These are phyloP conservation scores for sunflower (Helianthus annuus) DNA, from an alignment of 129 eudicot species.

Conservation along the genomic window DNA sequence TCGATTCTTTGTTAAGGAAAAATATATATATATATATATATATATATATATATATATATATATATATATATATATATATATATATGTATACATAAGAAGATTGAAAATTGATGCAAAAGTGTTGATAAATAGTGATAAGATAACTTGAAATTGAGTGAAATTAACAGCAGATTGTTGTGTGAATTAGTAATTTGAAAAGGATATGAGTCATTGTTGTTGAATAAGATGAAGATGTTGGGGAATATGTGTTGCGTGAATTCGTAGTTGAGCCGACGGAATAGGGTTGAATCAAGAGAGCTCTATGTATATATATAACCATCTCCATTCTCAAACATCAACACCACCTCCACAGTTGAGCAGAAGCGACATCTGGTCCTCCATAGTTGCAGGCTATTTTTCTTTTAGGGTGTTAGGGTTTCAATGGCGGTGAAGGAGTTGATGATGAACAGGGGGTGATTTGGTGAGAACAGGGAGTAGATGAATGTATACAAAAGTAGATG, in stretches of 20 bases:
- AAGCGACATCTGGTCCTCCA: no score
- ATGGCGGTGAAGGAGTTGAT: no score
- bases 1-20: no score
- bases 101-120: not conserved
- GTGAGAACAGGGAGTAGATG: no score
- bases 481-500: no score
- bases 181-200: slow-evolving; percentile 1
- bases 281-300: slow-evolving; percentile 4
- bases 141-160: slow-evolving; percentile 7
- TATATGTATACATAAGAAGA: not conserved
- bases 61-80: not conserved
- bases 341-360: no score
- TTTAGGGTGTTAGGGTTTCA: no score
- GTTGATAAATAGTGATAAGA: not conserved
- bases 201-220: slow-evolving; percentile 29
- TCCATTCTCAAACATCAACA: no score
- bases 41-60: not conserved
- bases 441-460: no score
- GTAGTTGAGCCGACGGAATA: slow-evolving; percentile 21
- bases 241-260: slow-evolving; percentile 18
- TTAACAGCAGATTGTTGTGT: not conserved
- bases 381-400: no score
- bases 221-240: slow-evolving; percentile 9
- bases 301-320: not conserved
- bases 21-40: not conserved